Base-by-base conservation (phyloP, 2,329 filamentous ascomycete species). In the Penicillium concentricum region DNA sequence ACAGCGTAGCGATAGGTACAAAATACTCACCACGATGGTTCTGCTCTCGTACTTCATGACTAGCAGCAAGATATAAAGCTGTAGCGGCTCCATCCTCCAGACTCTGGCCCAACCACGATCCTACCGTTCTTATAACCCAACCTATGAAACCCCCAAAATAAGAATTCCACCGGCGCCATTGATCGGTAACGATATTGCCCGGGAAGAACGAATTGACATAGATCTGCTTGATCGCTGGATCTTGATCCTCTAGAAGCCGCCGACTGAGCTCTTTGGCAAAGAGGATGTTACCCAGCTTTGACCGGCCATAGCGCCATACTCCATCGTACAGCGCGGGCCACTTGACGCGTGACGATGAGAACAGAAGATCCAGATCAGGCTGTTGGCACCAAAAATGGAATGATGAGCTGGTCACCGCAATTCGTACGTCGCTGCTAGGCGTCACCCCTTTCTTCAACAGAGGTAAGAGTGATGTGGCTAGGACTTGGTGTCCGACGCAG, bases 401-500 rank as follows among this genome's bases (percentile, higher is more conserved):
- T 26, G 64, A 69, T 28, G 71, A 74, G 2, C 77, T 65, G 0
- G 75, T 77, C 38, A 82, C 55, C 18, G 82, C 68, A 43, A 84
- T 72, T 0, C 79, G 74, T 2, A 76, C 76, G 5, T 76, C 65
- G 3, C 63, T 47, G 7, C 81, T 67, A 42, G 45, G 51, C 5
- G 70, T 41, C 16, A 61, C 55, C 2, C 62, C 65, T 2, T 56
- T 41, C 35, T 64, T 64, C 28, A 72, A 44, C n/a, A 67, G 56
- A 0, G 78, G 74, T 4, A 67, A 67, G 3, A 84, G 72, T 4
- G 82, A 74, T 52, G 78, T 76, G 63, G 81, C 79, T 0, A 84
- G 74, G 2, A 82, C 67, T 15, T 79, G 76, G 61, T 84, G 79
- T 5, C 81, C 81, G 41, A 82, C 72, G 59, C 83, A 79, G 54